phyloP scores from a whole-genome alignment of 768 basidiomycete species.

The Russula sp. region DNA sequence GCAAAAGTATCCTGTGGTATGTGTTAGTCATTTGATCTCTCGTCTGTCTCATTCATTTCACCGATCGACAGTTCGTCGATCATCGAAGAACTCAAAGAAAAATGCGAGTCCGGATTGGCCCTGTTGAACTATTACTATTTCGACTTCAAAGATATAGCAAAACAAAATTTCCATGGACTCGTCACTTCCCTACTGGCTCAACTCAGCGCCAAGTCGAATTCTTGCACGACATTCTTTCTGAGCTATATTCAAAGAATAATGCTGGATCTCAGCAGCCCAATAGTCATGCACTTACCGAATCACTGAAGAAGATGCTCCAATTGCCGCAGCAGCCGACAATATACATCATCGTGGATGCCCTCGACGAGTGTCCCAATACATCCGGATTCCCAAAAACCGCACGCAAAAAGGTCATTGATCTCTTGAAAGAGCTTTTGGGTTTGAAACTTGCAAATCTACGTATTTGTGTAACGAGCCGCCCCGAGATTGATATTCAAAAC shows the following conservation, averaged over 20 bases:
- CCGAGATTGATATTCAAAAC: neutral
- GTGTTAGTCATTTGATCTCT: neutral
- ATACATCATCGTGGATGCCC: neutral
- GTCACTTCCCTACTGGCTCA: neutral
- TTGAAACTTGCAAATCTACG: neutral
- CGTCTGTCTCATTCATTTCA: neutral
- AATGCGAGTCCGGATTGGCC: neutral
- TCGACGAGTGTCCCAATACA: slow-evolving; percentile 5
- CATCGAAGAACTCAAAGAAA: neutral
- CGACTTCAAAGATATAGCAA: neutral
- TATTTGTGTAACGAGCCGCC: neutral
- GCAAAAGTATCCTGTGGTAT: neutral
- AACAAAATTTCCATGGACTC: neutral
- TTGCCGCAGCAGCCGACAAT: neutral
- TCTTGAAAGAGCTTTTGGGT: neutral
- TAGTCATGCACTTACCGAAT: neutral
- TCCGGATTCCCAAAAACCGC: neutral
- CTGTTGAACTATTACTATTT: neutral
- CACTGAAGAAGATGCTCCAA: neutral
- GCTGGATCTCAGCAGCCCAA: neutral
- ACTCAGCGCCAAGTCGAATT: neutral
- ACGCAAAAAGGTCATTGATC: neutral
- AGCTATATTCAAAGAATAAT: neutral
- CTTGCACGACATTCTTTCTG: neutral
- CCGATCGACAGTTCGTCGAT: neutral